phyloP scores from a whole-genome alignment of 2,329 filamentous ascomycete species.

The Colletotrichum sp. region DNA sequence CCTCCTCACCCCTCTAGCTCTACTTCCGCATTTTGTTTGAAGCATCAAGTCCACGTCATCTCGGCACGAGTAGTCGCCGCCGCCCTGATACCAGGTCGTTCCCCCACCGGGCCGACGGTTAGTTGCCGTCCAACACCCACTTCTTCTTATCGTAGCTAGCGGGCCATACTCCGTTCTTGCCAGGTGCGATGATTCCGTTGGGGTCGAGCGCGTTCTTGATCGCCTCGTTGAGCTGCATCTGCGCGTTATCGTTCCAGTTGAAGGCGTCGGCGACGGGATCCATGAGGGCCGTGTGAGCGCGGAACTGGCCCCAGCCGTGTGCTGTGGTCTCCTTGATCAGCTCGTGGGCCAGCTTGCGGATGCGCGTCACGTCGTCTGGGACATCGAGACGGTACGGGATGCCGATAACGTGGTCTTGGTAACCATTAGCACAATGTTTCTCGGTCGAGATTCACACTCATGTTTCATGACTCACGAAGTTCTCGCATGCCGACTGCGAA shows the following conservation, averaged over 20 bases:
- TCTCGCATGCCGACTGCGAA: conserved; percentile 32
- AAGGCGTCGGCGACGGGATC: conserved; percentile 49
- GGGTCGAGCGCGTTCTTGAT: conserved; percentile 49
- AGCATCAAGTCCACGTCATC: not conserved
- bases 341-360: conserved; percentile 29
- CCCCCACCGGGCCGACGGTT: not conserved
- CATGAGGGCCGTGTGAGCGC: conserved; percentile 48
- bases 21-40: not conserved
- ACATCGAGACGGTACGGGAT: conserved; percentile 55
- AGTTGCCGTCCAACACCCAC: conserved; percentile 17
- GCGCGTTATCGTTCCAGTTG: conserved; percentile 42
- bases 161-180: conserved; percentile 38
- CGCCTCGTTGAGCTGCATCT: conserved; percentile 47
- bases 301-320: conserved; percentile 47
- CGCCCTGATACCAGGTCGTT: rapidly evolving
- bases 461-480: conserved; percentile 25
- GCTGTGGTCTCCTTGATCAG: conserved; percentile 43
- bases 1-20: not conserved
- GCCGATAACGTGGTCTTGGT: conserved; percentile 52
- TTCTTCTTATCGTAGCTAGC: conserved; percentile 26
- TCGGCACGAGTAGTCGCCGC: not conserved
- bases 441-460: not conserved
- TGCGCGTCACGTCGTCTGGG: conserved; percentile 36
- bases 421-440: not conserved
- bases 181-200: conserved; percentile 36